Evolutionary conservation across 257 asterid genomes (phyloP).

Genomic region (Nicotiana obtusifolia): DNA sequence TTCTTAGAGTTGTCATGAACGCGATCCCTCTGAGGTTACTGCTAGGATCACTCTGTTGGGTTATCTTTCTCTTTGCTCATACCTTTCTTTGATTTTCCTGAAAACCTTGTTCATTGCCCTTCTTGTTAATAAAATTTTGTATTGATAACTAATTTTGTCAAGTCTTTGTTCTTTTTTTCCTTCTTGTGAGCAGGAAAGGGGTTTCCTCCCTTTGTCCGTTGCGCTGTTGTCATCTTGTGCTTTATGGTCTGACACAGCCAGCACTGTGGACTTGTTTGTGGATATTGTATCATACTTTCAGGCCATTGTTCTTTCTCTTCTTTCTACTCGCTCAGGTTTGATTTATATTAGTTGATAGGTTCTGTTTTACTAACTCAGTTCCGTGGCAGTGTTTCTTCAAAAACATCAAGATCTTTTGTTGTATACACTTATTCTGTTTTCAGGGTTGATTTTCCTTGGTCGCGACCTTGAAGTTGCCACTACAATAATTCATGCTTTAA

Average conservation of each 20-base stretch:
- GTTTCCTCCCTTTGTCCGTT: constrained; percentile 92
- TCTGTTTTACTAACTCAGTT: neutral
- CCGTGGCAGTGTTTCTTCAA: neutral
- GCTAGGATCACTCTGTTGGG: neutral
- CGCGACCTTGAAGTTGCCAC: constrained; percentile 67
- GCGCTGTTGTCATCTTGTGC: constrained; percentile 78
- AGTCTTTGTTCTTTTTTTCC: neutral
- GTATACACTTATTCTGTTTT: constrained; percentile 25
- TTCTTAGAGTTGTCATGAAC: neutral
- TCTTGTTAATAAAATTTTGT: neutral
- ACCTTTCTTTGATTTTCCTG: neutral
- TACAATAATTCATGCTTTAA: constrained; percentile 56
- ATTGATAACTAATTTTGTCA: neutral
- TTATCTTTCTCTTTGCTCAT: neutral
- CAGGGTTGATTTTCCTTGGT: constrained; percentile 81
- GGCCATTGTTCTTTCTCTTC: constrained; percentile 67
- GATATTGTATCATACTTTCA: constrained; percentile 65
- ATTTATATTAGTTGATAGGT: neutral
- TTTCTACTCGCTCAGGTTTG: constrained; percentile 80
- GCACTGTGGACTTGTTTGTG: constrained; percentile 45
- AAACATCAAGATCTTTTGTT: neutral
- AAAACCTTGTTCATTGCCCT: neutral
- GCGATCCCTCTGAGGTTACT: neutral
- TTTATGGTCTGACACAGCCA: constrained; percentile 62
- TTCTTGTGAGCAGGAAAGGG: constrained; percentile 71